A percentile compares a stretch with the other conserved stretches of the same genome.
phyloP scores from a whole-genome alignment of 192 early-diverging fungal species.

The Mortierella antarctica region DNA sequence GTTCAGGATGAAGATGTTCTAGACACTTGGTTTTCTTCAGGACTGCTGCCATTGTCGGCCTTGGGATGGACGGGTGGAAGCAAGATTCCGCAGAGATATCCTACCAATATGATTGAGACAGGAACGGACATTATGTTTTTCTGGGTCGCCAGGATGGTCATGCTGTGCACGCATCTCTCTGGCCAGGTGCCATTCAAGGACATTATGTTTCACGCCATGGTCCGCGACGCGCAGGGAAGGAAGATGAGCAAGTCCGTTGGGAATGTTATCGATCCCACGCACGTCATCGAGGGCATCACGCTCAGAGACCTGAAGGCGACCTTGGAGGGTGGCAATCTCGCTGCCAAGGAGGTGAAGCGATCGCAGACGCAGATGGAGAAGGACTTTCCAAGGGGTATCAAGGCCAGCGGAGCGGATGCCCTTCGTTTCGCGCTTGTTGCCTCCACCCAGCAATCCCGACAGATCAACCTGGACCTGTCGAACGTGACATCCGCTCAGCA shows the following conservation, averaged over 20 bases:
- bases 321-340: conserved; percentile 79
- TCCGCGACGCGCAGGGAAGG: conserved; percentile 85
- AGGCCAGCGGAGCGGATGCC: conserved; percentile 91
- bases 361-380: conserved; percentile 71
- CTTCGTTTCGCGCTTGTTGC: conserved; percentile 75
- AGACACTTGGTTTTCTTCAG: conserved; percentile 99
- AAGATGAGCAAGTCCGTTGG: conserved; percentile 92
- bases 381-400: conserved; percentile 92
- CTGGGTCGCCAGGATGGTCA: conserved; percentile 98
- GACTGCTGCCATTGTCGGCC: conserved; percentile 87
- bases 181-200: conserved; percentile 85
- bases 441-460: conserved; percentile 83
- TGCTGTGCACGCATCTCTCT: conserved; percentile 90
- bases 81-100: conserved; percentile 72
- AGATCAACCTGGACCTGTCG: conserved; percentile 93
- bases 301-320: conserved; percentile 74
- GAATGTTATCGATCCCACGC: conserved; percentile 87
- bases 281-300: conserved; percentile 85
- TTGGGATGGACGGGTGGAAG: conserved; percentile 62
- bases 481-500: conserved; percentile 87
- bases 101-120: conserved; percentile 89
- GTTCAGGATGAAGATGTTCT: conserved; percentile 92
- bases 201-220: conserved; percentile 95
- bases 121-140: conserved; percentile 98
- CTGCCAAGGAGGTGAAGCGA: conserved; percentile 77